Evolutionary conservation across 2,329 filamentous ascomycete genomes (phyloP), one percentile per base, ranked within the genome.

Genomic region (Diaporthe citri): DNA sequence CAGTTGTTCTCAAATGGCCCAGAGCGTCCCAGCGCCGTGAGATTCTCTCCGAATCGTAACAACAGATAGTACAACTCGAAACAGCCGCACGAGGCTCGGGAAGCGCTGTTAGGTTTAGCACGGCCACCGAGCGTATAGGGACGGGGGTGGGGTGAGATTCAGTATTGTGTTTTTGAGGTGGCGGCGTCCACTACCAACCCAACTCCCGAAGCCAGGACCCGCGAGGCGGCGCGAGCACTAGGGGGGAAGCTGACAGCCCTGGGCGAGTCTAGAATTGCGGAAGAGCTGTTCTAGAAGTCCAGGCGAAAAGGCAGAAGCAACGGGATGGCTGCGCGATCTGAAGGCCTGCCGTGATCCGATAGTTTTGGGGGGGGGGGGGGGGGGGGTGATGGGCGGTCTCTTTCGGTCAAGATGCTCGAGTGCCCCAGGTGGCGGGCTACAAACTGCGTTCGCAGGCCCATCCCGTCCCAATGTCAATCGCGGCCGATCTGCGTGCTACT

Each of bases 221-320:
- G 41, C 7, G 46, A 41, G 28, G 64, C 64, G 46, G 64, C 46
- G 64, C 64, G 48, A 46, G 48, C 48, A 69, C 46, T 55, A 55
- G 22, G 64, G 64, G 13, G 28, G 13, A 31, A 25, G 7, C 15
- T 69, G 41, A 39, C 46, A 28, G 52, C 20, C 48, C 48, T 69
- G 48, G 64, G 64, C 48, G 34, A 36, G 73, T 57, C 73, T 74
- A 74, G 67, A 72, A 72, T 48, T 25, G 20, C 67, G 67, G 69
- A 31, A 59, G 41, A 66, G 73, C 55, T 20, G 51, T 75, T 75
- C 69, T 72, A 75, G 73, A 75, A 75, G 59, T 51, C 34, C 57
- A 25, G 25, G 43, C 13, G 46, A 46, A 51, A 36, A 12, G 34
- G 25, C 25, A 56, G 5, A 43, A 52, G 55, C 31, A 46, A 7